Evolutionary conservation across 2,329 filamentous ascomycete species (phyloP).

Genomic region (Xylariaceae sp.): DNA sequence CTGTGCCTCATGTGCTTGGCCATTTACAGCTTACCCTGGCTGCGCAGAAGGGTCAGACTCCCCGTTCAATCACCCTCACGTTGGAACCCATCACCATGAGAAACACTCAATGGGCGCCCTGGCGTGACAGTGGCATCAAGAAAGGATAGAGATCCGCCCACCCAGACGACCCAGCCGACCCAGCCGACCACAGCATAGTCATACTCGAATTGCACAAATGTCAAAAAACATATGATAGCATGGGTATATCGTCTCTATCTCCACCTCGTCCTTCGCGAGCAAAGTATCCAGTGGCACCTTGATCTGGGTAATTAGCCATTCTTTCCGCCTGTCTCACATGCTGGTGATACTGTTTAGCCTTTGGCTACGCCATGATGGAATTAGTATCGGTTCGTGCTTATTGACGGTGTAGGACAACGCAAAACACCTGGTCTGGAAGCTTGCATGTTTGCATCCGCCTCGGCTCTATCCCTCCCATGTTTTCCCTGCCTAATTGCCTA

Average conservation of each 20-base stretch:
- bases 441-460: constrained; percentile 22
- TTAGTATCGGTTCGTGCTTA: constrained; percentile 15
- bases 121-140: neutral
- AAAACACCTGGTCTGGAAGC: constrained; percentile 17
- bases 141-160: neutral
- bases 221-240: constrained; percentile 24
- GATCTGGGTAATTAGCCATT: constrained; percentile 29
- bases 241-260: constrained; percentile 15
- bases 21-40: neutral
- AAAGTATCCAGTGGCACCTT: constrained; percentile 22
- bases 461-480: constrained; percentile 13
- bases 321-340: constrained; percentile 30
- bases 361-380: constrained; percentile 14
- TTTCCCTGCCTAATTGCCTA: constrained; percentile 3
- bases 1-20: neutral
- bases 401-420: constrained; percentile 18
- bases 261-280: constrained; percentile 22
- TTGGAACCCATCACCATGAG: too few species aligned
- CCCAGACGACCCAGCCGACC: neutral
- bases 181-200: constrained; percentile 17
- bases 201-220: constrained; percentile 19
- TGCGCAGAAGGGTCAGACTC: too few species aligned
- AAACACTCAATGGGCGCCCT: too few species aligned
- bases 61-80: too few species aligned
- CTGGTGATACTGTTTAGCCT: constrained; percentile 20